Evolutionary conservation across 495 filamentous ascomycete genomes (phyloP), one percentile per base, ranked within the genome.

Genomic region (Penicillium waksmanii): DNA sequence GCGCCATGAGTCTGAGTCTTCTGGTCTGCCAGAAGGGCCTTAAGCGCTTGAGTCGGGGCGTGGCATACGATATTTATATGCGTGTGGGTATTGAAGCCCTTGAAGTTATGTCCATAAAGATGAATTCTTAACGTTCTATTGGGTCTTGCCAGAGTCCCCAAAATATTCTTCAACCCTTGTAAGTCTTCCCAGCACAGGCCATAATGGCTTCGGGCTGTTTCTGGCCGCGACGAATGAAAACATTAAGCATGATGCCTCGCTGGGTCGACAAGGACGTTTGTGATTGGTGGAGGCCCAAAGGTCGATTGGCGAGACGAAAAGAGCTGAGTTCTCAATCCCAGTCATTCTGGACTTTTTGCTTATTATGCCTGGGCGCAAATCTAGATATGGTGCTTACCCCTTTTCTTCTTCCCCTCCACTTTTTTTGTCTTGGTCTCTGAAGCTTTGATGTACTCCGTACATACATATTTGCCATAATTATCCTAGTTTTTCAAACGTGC

Each of bases 151-250:
- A 46, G 42, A 19, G 21, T 46, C n/a, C 27, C 15, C 13, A 44
- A 46, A 46, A 46, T 23, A 17, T 10, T 19, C 42, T 46, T 46
- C 42, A 17, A 46, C 42, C n/a, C 1, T 19, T 46, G 42, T 46
- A 17, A 46, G 3, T 17, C n/a, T 46, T 46, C 17, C 15, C n/a
- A 46, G 42, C 42, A 38, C n/a, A 36, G 7, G 5, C 40, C 50
- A 52, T 31, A 52, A 36, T 9, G 21, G 9, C 31, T 34, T 52
- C 13, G 17, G 50, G 31, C 25, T 18, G 33, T 17, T 52, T 52
- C 2, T 38, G 31, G 50, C 50, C 50, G 2, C 33, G 33, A 36
- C 50, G 33, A 52, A 52, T 52, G 50, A 52, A 5, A 52, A n/a
- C 50, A 52, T 35, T n/a, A 15, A 35, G 18, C n/a, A 12, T 35